These are phyloP conservation scores for Triangularia setosa DNA, from an alignment of 2,329 filamentous ascomycete species.

Conservation along the genomic window DNA sequence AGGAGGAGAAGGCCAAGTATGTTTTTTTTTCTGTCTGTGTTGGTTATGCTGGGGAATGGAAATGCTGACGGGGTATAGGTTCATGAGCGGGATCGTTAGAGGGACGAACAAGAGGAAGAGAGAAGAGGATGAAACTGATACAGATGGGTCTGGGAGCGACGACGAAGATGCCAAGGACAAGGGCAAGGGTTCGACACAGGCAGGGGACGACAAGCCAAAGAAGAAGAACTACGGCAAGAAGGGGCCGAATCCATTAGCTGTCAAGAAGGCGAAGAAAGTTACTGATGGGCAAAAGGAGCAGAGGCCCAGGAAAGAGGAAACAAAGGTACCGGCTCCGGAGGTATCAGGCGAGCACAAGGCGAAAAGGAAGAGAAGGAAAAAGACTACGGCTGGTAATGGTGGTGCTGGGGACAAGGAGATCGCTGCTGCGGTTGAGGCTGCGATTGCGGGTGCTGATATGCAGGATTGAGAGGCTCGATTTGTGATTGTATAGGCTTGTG, in stretches of 20 bases:
- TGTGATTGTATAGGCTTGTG: not conserved
- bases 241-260: constrained; percentile 33
- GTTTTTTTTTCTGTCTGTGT: not conserved
- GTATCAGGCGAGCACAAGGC: constrained; percentile 26
- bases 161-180: constrained; percentile 36
- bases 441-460: constrained; percentile 3
- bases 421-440: constrained; percentile 4
- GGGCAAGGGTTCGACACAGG: constrained; percentile 26
- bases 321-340: constrained; percentile 30
- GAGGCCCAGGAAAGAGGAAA: constrained; percentile 21
- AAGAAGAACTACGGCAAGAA: constrained; percentile 33
- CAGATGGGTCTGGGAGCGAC: constrained; percentile 41
- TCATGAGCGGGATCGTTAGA: constrained; percentile 34
- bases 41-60: constrained; percentile 2
- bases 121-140: constrained; percentile 34
- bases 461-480: not conserved
- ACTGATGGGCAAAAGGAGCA: constrained; percentile 13
- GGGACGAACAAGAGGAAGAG: constrained; percentile 48
- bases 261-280: constrained; percentile 36
- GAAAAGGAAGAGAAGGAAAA: constrained; percentile 27
- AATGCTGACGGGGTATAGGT: constrained; percentile 10
- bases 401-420: constrained; percentile 7
- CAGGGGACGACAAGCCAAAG: constrained; percentile 23
- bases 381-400: constrained; percentile 15
- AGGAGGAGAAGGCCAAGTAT: constrained; percentile 68